These are phyloP conservation scores for Rusavskia elegans DNA, from an alignment of 495 filamentous ascomycete genomes.

Conservation along the genomic window DNA sequence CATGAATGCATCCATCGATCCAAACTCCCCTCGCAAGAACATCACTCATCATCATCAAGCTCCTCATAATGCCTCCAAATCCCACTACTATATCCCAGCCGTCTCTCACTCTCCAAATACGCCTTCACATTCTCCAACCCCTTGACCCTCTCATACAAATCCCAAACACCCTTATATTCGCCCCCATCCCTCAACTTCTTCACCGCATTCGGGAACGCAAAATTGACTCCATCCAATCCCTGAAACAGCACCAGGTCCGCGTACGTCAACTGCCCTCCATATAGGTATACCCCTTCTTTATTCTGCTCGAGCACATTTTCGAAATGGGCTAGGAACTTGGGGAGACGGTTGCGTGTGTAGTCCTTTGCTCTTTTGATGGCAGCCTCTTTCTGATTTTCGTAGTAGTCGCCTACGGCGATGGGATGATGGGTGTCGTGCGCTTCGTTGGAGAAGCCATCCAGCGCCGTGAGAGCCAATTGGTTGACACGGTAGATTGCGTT, in stretches of 20 bases:
- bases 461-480: constrained; percentile 42
- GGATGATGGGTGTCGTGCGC: constrained; percentile 55
- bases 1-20: no score
- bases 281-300: constrained; percentile 38
- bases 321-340: constrained; percentile 51
- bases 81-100: constrained; percentile 36
- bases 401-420: constrained; percentile 35
- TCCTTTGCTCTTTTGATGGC: constrained; percentile 31
- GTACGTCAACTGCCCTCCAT: constrained; percentile 40
- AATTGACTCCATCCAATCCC: constrained; percentile 36
- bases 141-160: constrained; percentile 38
- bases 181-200: constrained; percentile 25
- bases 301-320: constrained; percentile 38
- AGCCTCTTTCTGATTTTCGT: constrained; percentile 53
- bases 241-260: constrained; percentile 58
- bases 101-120: constrained; percentile 42
- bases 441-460: constrained; percentile 49
- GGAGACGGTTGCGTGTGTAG: constrained; percentile 38
- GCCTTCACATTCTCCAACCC: constrained; percentile 35
- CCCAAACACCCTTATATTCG: constrained; percentile 34
- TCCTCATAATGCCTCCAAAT: constrained; percentile 49
- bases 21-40: background rate
- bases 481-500: constrained; percentile 37
- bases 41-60: constrained; percentile 16
- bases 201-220: constrained; percentile 48